Percentiles rank a stretch among this genome's conserved stretches.
These are phyloP conservation scores for Phytophthora pinifolia DNA, from an alignment of 352 stramenopile species.

Conservation along the genomic window DNA sequence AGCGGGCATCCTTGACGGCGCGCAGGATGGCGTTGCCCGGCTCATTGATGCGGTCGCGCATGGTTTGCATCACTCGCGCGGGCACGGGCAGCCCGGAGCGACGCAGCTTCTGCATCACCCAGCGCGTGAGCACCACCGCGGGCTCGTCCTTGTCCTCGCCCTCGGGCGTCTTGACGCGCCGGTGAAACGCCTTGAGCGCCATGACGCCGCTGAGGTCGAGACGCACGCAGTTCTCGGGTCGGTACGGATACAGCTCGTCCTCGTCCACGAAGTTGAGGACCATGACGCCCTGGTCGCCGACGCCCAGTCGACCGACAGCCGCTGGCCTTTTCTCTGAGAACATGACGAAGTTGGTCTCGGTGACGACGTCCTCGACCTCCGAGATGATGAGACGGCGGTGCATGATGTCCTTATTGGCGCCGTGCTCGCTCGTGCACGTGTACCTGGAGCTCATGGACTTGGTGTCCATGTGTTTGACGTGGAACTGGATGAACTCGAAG, in stretches of 20 bases:
- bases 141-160: constrained; percentile 26
- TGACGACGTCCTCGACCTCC: constrained; percentile 32
- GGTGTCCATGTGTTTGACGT: constrained; percentile 44
- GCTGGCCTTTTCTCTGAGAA: constrained; percentile 27
- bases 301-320: not conserved
- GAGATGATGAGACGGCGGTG: constrained; percentile 40
- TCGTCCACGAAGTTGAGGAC: constrained; percentile 39
- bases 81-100: constrained; percentile 24
- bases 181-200: constrained; percentile 31
- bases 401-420: constrained; percentile 32
- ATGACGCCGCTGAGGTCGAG: constrained; percentile 37
- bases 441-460: constrained; percentile 31
- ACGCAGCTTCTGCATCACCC: constrained; percentile 32
- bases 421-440: constrained; percentile 29
- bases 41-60: constrained; percentile 36
- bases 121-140: constrained; percentile 30
- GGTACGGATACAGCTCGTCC: constrained; percentile 42
- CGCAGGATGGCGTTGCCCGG: constrained; percentile 32
- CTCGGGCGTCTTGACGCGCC: constrained; percentile 22
- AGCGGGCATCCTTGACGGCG: constrained; percentile 19
- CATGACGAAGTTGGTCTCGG: constrained; percentile 46
- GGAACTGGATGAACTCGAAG: constrained; percentile 41
- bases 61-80: constrained; percentile 26
- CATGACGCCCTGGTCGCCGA: constrained; percentile 30
- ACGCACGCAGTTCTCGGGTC: constrained; percentile 26